Conservation (phyloP, 2,329 filamentous ascomycete species). For the Xylogone sp. region DNA sequence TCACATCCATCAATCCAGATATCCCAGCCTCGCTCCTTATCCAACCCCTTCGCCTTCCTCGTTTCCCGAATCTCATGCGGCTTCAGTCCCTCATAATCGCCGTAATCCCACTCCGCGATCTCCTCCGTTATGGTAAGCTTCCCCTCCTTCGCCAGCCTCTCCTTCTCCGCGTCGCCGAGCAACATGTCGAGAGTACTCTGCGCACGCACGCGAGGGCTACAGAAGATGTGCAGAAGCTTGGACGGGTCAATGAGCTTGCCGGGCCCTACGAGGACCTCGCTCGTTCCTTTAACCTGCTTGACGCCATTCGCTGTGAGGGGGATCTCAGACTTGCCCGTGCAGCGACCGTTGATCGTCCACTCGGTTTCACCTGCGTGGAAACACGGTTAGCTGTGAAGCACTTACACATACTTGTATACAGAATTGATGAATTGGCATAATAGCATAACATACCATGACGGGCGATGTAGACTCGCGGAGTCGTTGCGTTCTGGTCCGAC, state of each 20-base stretch:
- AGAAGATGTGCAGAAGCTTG: slow-evolving; percentile 34
- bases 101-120: slow-evolving; percentile 45
- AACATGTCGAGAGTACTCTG: slow-evolving; percentile 37
- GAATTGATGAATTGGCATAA: no score
- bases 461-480: slow-evolving; percentile 6
- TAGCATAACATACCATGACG: slow-evolving; percentile 24
- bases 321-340: slow-evolving; percentile 32
- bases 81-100: slow-evolving; percentile 40
- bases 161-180: slow-evolving; percentile 20
- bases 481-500: slow-evolving; percentile 32
- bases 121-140: slow-evolving; percentile 40
- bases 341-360: slow-evolving; percentile 35
- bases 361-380: slow-evolving; percentile 21
- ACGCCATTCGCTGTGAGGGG: slow-evolving; percentile 28
- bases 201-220: slow-evolving; percentile 39
- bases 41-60: slow-evolving; percentile 31
- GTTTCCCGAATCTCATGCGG: slow-evolving; percentile 34
- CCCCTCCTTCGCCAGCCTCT: slow-evolving; percentile 11
- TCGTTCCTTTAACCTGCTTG: slow-evolving; percentile 37
- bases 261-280: slow-evolving; percentile 31
- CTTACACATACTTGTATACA: no score
- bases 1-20: slow-evolving; percentile 58
- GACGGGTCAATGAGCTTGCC: slow-evolving; percentile 40
- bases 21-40: slow-evolving; percentile 39
- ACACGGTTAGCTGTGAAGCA: no score